Evolutionary conservation across 768 basidiomycete genomes (phyloP), one percentile per base, ranked within the genome.

Genomic region (Pisolithus marmoratus): DNA sequence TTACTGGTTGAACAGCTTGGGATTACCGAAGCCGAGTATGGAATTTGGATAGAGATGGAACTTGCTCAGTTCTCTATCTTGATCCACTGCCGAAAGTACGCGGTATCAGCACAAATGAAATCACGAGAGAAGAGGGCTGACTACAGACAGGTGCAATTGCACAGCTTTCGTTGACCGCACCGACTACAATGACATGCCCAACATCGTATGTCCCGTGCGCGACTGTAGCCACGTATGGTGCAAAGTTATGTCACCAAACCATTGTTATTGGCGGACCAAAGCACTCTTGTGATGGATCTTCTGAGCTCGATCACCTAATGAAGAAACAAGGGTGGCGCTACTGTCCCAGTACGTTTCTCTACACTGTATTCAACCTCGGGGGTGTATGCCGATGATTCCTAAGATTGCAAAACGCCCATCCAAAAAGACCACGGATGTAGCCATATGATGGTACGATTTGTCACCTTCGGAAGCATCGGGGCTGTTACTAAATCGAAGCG

Each of bases 201-300:
- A 73, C 22, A 63, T 85, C 34, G 61, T 66, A 11, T 85, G 84
- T 53, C 82, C 81, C 4, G 60, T 76, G 29, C 67, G 61, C 0
- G 62, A 64, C 17, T 85, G 84, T 51, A 59, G 64, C 1, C 65
- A 81, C 55, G 66, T 71, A 7, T 85, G 83, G 84, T 85, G 84
- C 64, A 85, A n/a, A 79, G 65, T 63, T 64, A 27, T 85, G 84
- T 64, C 75, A 74, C 26, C 76, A 80, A 51, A 38, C 64, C 54
- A 54, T 72, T 46, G 49, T 54, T 6, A 20, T 65, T 11, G 66
- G 62, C 17, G 74, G 70, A 6, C 72, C 70, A 12, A 65, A 68
- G 49, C 80, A 83, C 60, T 79, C 79, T 0, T 85, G 84, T 61
- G 82, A 83, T 51, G 81, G 80, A 4, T 70, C 77, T 12, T 70